Evolutionary conservation across 192 early-diverging fungal species (phyloP), one percentile per base, ranked within the genome.

Genomic region (Entrophospora sp.): DNA sequence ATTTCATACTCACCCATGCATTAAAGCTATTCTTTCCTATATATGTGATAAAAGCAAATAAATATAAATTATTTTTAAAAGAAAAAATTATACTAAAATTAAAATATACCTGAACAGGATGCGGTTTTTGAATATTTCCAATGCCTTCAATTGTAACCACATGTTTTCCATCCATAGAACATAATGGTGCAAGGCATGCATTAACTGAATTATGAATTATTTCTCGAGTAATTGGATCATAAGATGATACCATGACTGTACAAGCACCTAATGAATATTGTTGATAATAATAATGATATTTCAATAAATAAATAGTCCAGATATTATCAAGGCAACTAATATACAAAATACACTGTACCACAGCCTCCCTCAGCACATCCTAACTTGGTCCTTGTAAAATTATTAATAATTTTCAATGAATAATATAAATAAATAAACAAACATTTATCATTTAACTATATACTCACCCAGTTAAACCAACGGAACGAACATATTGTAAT

Each of bases 311-410:
- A n/a, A n/a, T n/a, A n/a, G n/a, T n/a, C n/a, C n/a, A n/a, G n/a
- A n/a, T n/a, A n/a, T n/a, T n/a, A n/a, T n/a, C n/a, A n/a, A n/a
- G n/a, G n/a, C n/a, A n/a, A n/a, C n/a, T n/a, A n/a, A n/a, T n/a
- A n/a, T n/a, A n/a, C n/a, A n/a, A n/a, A n/a, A n/a, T n/a, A n/a
- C n/a, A n/a, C n/a, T 74, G 40, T 69, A 67, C 83, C 86, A 68
- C 85, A 88, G 16, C 86, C 86, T 68, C 88, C 87, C 64, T 89
- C 89, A 49, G 81, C 85, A 67, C 90, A 92, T 24, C 91, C 91
- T 18, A 92, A 77, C 73, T 93, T 93, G 27, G 89, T 89, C 24
- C 64, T 66, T 42, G 12, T 28, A 27, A n/a, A 14, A 45, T 40
- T 40, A 6, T 9, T 6, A 9, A 9, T 6, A 40, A 40, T 9